Evolutionary conservation across 768 basidiomycete species (phyloP), one percentile per base, ranked within the genome.

Genomic region (Trametes maxima): DNA sequence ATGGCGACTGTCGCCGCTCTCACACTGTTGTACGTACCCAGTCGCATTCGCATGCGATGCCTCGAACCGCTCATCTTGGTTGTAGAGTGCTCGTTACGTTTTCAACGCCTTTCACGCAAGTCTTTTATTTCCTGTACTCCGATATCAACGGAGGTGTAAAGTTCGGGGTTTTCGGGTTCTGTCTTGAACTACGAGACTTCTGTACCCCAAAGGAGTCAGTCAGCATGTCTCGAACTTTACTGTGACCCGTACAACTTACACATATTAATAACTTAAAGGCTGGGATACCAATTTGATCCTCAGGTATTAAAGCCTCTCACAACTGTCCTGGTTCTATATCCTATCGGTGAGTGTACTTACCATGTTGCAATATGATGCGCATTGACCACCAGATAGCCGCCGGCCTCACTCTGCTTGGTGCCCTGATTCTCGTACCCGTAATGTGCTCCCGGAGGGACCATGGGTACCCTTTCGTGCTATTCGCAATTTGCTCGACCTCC

Each of bases 151-250:
- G 68, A 35, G 70, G 69, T 8, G 55, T 68, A 13, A 59, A 37
- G 28, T 71, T 67, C 28, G 70, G 69, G 1, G 25, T 66, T 12
- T 69, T 69, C 57, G 70, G 69, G 8, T 70, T 63, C 55, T 71
- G 70, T 54, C 37, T 65, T n/a, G 63, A 68, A 19, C 51, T 56
- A 0, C 22, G 39, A 5, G 58, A 52, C 12, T 46, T 28, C n/a
- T 71, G 70, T 47, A 62, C 60, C 3, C 21, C 39, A 0, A 65
- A 68, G 56, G 42, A 54, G 64, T 63, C 37, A 24, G 65, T 59
- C 8, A 19, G 28, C 28, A 33, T 8, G 8, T 16, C 49, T 2
- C 39, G n/a, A 49, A 11, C 36, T 36, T 37, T 2, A 36, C 21
- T 22, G 33, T 21, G 17, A 60, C 8, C 5, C 3, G 11, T 7